A percentile compares a stretch with the other conserved stretches of the same genome.
These are phyloP conservation scores for Berberis vulgaris DNA, from an alignment of 164 flowering plant genomes.

Conservation along the genomic window DNA sequence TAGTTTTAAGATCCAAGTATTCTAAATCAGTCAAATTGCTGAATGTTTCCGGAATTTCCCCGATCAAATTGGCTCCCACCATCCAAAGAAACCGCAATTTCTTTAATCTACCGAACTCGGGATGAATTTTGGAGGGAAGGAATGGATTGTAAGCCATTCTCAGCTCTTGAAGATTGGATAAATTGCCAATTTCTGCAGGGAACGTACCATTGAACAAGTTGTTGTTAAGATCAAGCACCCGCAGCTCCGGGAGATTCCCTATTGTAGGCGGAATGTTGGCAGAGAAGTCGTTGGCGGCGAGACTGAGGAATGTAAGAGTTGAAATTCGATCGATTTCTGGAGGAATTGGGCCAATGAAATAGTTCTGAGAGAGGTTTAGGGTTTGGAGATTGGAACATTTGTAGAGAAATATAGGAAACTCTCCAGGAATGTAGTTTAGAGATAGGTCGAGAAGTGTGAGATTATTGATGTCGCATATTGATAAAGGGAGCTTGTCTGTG, in stretches of 20 bases:
- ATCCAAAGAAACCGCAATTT: conserved; percentile 39
- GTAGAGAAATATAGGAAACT: conserved; percentile 47
- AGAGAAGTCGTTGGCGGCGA: conserved; percentile 55
- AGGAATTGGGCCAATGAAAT: conserved; percentile 54
- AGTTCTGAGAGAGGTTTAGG: conserved; percentile 55
- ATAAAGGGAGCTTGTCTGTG: conserved; percentile 22
- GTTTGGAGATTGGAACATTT: conserved; percentile 42
- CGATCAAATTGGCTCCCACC: conserved; percentile 33
- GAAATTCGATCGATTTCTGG: conserved; percentile 33
- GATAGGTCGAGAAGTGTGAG: conserved; percentile 37
- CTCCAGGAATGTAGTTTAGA: conserved; percentile 38
- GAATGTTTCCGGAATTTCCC: conserved; percentile 48
- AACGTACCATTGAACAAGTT: conserved; percentile 50
- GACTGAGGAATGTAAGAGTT: conserved; percentile 27
- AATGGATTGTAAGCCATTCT: conserved; percentile 31
- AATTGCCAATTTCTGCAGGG: conserved; percentile 53
- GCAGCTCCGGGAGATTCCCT: conserved; percentile 30
- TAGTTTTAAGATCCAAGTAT: conserved; percentile 40
- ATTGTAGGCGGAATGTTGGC: conserved; percentile 57
- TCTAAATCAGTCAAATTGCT: conserved; percentile 28
- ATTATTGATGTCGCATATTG: conserved; percentile 45
- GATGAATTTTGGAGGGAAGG: conserved; percentile 31
- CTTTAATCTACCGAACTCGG: conserved; percentile 40
- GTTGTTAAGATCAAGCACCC: conserved; percentile 16
- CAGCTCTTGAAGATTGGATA: conserved; percentile 38